Percentiles rank a stretch among this genome's conserved stretches.
These are phyloP conservation scores for Leonotis leonurus DNA, from an alignment of 257 asterid genomes.

Conservation along the genomic window DNA sequence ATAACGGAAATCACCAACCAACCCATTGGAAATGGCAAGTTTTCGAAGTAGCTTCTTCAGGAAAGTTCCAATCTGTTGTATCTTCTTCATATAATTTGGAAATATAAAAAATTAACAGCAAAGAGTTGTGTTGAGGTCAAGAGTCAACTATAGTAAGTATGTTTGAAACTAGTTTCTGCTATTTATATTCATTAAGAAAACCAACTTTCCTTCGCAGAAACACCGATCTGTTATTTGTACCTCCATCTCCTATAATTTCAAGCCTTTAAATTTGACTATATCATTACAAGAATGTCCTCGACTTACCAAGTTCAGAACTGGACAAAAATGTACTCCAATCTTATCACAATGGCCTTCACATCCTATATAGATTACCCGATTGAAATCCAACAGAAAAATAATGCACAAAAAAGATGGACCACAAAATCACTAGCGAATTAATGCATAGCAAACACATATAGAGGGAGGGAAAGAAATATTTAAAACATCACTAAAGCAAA, in stretches of 20 bases:
- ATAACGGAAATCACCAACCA: background rate
- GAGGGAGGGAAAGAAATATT: background rate
- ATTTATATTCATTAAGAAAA: background rate
- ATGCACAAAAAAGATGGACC: background rate
- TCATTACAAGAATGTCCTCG: background rate
- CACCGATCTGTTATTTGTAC: too few relatives aligned
- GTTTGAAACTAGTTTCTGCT: background rate
- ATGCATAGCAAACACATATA: background rate
- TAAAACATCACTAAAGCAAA: background rate
- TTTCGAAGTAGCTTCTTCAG: background rate
- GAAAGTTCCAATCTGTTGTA: background rate
- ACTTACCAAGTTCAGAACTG: background rate
- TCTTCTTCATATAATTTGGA: background rate
- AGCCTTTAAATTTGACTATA: background rate
- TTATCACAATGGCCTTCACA: background rate
- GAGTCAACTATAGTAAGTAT: too few relatives aligned
- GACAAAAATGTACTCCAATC: background rate
- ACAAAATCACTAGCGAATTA: conserved; percentile 1
- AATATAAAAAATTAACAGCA: background rate
- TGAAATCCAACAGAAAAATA: background rate
- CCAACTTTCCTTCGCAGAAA: background rate
- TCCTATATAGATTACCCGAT: background rate
- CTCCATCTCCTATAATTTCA: background rate
- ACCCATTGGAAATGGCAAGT: background rate
- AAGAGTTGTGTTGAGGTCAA: background rate